A percentile compares a stretch with the other conserved stretches of the same genome.
Conservation (phyloP, 495 filamentous ascomycete genomes). For the Xylaria longipes region DNA sequence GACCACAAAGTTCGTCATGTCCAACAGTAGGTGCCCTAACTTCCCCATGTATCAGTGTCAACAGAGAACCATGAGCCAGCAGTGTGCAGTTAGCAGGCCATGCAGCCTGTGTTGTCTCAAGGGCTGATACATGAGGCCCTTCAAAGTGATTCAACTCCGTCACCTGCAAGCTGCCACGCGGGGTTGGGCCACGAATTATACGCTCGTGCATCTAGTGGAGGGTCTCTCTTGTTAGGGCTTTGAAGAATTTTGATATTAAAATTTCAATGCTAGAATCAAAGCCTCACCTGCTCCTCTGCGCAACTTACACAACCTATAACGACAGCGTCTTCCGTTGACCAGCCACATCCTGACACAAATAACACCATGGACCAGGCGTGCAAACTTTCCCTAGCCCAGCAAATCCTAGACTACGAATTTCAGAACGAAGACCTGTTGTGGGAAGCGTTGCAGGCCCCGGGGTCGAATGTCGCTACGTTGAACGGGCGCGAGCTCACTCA, state of each 20-base stretch:
- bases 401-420: slow-evolving; percentile 8
- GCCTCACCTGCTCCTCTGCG: not conserved
- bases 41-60: not conserved
- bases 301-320: not conserved
- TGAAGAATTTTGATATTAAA: not conserved
- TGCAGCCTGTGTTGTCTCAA: not conserved
- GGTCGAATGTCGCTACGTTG: not conserved
- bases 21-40: not conserved
- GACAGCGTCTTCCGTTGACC: not conserved
- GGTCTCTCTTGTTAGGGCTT: not conserved
- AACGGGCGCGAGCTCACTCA: not conserved
- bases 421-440: slow-evolving; percentile 4
- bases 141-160: not conserved
- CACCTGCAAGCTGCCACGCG: no score
- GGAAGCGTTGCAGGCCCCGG: slow-evolving; percentile 17
- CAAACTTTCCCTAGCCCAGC: not conserved
- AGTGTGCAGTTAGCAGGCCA: not conserved
- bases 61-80: not conserved
- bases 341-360: not conserved
- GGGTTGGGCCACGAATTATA: no score
- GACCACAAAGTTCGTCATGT: not conserved
- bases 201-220: not conserved
- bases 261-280: not conserved
- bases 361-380: not conserved
- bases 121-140: not conserved